These are phyloP conservation scores for Astragalus glycyphyllos DNA, from an alignment of 306 rosid species.

Conservation along the genomic window DNA sequence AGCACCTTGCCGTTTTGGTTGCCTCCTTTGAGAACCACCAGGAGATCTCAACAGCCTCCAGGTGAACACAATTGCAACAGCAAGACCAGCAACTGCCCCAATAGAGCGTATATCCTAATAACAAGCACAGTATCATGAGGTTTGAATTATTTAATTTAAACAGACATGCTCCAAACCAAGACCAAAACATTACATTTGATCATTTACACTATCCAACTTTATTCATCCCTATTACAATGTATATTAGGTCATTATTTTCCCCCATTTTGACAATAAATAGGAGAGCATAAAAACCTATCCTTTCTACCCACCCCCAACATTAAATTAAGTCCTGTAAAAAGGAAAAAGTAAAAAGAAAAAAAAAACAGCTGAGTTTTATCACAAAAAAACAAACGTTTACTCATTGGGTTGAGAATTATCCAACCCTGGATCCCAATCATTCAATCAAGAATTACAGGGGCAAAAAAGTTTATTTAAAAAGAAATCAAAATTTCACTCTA, in stretches of 20 bases:
- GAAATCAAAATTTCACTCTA: neutral
- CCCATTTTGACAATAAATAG: constrained; percentile 28
- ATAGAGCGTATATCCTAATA: constrained; percentile 77
- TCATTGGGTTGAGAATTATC: constrained; percentile 17
- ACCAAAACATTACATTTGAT: constrained; percentile 22
- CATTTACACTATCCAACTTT: constrained; percentile 14
- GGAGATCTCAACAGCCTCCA: constrained; percentile 92
- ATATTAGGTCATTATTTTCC: neutral
- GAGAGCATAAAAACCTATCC: constrained; percentile 10
- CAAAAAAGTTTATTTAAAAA: neutral
- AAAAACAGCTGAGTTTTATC: constrained; percentile 31
- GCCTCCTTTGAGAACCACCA: constrained; percentile 66
- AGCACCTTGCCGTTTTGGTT: constrained; percentile 73
- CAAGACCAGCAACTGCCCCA: constrained; percentile 92
- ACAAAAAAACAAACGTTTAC: constrained; percentile 17
- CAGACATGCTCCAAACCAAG: constrained; percentile 28
- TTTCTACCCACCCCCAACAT: constrained; percentile 31
- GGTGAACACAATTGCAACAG: constrained; percentile 81
- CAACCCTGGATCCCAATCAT: constrained; percentile 17
- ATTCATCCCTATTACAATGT: constrained; percentile 5
- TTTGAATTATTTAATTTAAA: constrained; percentile 14
- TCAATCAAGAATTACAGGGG: constrained; percentile 19
- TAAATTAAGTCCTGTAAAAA: constrained; percentile 26
- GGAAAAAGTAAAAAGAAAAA: neutral
- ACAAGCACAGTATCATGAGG: constrained; percentile 34